These are phyloP conservation scores for Thermomyces lanuginosus DNA, from an alignment of 2,329 filamentous ascomycete genomes.

Conservation along the genomic window DNA sequence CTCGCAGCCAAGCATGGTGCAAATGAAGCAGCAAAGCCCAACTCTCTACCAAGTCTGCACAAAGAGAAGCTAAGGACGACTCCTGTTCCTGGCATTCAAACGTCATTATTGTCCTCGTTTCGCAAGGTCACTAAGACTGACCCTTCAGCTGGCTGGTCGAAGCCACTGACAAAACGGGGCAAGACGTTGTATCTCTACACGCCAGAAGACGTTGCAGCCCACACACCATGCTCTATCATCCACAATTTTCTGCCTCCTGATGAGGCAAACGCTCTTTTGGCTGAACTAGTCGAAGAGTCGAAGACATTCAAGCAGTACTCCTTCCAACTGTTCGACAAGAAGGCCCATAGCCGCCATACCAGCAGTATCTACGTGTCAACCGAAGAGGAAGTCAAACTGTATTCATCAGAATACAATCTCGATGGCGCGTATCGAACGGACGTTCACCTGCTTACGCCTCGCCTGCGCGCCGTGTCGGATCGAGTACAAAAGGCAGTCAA, in stretches of 20 bases:
- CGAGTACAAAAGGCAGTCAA: conserved; percentile 65
- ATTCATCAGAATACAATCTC: conserved; percentile 70
- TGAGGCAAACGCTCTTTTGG: conserved; percentile 56
- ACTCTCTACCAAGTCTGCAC: not conserved
- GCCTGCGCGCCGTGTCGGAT: conserved; percentile 52
- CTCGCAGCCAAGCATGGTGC: conserved; percentile 23
- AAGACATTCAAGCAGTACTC: conserved; percentile 51
- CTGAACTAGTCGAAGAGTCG: conserved; percentile 60
- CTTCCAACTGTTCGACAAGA: conserved; percentile 77
- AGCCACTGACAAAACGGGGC: conserved; percentile 53
- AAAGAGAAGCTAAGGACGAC: not conserved
- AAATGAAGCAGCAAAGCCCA: conserved; percentile 1
- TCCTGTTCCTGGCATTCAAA: conserved; percentile 39
- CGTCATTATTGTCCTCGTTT: conserved; percentile 44
- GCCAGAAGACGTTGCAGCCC: conserved; percentile 59
- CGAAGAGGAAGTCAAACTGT: conserved; percentile 48
- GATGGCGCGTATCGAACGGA: conserved; percentile 63
- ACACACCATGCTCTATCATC: conserved; percentile 82
- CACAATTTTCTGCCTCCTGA: conserved; percentile 69
- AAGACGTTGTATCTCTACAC: conserved; percentile 71
- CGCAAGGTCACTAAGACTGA: conserved; percentile 8
- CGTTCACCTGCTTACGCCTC: conserved; percentile 58
- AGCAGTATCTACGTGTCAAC: conserved; percentile 69
- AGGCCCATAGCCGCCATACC: conserved; percentile 73
- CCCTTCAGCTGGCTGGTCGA: conserved; percentile 8